Percentiles rank a stretch among this genome's conserved stretches.
These are phyloP conservation scores for Cutaneotrichosporon daszewskae DNA, from an alignment of 1,284 basidiomycete genomes.

Conservation along the genomic window DNA sequence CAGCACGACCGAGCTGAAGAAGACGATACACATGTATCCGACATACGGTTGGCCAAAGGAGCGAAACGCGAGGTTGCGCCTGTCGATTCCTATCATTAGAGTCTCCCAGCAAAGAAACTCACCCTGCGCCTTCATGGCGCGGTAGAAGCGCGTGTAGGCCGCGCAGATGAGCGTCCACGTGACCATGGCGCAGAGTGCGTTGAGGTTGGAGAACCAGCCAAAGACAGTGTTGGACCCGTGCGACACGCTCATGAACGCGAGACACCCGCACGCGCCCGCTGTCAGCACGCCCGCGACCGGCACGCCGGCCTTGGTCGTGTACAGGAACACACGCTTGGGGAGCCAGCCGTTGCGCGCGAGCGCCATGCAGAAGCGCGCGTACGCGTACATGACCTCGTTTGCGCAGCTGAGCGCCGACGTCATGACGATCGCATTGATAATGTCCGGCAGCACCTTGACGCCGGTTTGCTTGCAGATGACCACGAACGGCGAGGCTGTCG, in stretches of 20 bases:
- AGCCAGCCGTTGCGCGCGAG: conserved; percentile 60
- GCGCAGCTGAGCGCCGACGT: conserved; percentile 55
- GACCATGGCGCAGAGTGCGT: conserved; percentile 50
- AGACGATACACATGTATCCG: conserved; percentile 10
- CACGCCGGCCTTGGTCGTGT: conserved; percentile 58
- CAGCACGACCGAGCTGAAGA: conserved; percentile 10
- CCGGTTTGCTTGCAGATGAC: conserved; percentile 61
- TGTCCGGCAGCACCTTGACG: conserved; percentile 65
- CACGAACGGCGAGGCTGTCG: conserved; percentile 72
- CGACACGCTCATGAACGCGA: conserved; percentile 54
- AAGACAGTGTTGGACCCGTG: conserved; percentile 61
- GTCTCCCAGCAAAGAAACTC: not conserved
- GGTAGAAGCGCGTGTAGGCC: conserved; percentile 69
- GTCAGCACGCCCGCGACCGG: conserved; percentile 60
- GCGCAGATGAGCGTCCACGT: conserved; percentile 73
- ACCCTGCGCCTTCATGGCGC: conserved; percentile 63
- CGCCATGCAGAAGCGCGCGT: conserved; percentile 51
- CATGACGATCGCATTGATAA: conserved; percentile 60
- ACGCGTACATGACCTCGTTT: conserved; percentile 51
- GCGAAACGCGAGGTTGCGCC: conserved; percentile 59
- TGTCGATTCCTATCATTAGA: conserved; percentile 39
- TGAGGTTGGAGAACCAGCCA: conserved; percentile 64
- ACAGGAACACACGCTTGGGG: conserved; percentile 57
- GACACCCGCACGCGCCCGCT: conserved; percentile 56
- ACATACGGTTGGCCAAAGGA: conserved; percentile 49